Evolutionary conservation across 257 asterid species (phyloP).

Genomic region (Solanum chiquidenum): DNA sequence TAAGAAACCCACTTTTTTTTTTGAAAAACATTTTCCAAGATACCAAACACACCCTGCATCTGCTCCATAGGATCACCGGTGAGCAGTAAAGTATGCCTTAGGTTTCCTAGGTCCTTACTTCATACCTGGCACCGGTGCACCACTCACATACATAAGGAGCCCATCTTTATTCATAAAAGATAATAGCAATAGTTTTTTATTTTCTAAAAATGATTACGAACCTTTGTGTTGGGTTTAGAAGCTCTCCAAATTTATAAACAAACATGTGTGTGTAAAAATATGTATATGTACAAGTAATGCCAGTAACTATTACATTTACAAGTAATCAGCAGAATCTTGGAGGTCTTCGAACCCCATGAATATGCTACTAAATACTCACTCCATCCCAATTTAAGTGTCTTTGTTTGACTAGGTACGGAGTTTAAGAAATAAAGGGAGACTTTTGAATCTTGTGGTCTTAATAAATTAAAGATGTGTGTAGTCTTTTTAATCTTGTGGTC

Average conservation of each 20-base stretch:
- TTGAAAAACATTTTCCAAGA: neutral
- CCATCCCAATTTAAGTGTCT: neutral
- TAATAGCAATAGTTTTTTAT: neutral
- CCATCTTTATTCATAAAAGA: neutral
- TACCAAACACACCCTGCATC: neutral
- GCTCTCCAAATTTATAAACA: neutral
- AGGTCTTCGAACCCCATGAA: neutral
- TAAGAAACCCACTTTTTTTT: neutral
- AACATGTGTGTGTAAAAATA: neutral
- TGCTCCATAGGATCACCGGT: neutral
- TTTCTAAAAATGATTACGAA: neutral
- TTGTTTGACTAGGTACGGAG: neutral
- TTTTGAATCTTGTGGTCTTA: neutral
- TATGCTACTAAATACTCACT: neutral
- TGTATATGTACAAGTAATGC: neutral
- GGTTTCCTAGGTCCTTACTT: neutral
- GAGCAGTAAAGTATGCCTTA: neutral
- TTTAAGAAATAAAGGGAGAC: neutral
- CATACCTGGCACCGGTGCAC: neutral
- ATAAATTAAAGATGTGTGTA: neutral
- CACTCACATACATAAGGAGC: neutral
- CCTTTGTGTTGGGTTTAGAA: neutral
- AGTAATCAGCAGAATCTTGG: neutral
- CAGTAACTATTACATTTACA: neutral
- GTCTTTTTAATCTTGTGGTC: neutral